These are phyloP conservation scores for Talaromyces wortmannii DNA, from an alignment of 495 filamentous ascomycete genomes.

Conservation along the genomic window DNA sequence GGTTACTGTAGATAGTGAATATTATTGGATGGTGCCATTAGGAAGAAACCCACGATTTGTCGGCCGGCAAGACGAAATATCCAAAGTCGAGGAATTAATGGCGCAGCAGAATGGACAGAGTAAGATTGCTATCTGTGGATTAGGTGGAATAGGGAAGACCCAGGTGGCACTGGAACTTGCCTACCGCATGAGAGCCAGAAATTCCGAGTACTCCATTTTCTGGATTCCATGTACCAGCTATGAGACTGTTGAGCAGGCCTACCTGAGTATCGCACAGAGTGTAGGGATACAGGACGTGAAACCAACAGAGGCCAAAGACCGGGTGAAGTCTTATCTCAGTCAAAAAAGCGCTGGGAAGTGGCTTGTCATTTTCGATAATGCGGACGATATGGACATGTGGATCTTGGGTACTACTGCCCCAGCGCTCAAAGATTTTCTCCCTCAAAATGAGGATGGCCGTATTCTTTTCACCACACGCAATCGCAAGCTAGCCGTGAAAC, in stretches of 20 bases:
- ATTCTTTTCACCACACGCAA: constrained; percentile 34
- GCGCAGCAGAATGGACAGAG: neutral
- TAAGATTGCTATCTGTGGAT: constrained; percentile 26
- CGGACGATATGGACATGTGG: constrained; percentile 29
- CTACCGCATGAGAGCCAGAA: constrained; percentile 26
- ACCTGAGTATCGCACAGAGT: constrained; percentile 23
- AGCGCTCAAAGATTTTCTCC: constrained; percentile 14
- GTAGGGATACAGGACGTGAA: constrained; percentile 13
- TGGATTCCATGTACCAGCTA: constrained; percentile 38
- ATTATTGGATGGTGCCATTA: neutral
- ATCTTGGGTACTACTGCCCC: neutral
- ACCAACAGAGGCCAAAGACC: constrained; percentile 14
- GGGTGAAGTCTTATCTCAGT: constrained; percentile 22
- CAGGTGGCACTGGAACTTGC: constrained; percentile 43
- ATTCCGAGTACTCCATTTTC: constrained; percentile 37
- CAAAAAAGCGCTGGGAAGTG: constrained; percentile 15
- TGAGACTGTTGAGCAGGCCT: constrained; percentile 38
- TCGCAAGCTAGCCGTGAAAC: constrained; percentile 8
- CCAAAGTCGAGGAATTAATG: constrained; percentile 1
- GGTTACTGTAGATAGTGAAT: neutral
- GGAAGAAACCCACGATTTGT: constrained; percentile 6
- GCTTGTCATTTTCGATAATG: constrained; percentile 35
- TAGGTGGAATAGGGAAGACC: constrained; percentile 45
- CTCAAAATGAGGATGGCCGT: constrained; percentile 16
- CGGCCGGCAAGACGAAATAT: constrained; percentile 3